Conservation (phyloP, 2,329 filamentous ascomycete species). For the Neurospora sp. region DNA sequence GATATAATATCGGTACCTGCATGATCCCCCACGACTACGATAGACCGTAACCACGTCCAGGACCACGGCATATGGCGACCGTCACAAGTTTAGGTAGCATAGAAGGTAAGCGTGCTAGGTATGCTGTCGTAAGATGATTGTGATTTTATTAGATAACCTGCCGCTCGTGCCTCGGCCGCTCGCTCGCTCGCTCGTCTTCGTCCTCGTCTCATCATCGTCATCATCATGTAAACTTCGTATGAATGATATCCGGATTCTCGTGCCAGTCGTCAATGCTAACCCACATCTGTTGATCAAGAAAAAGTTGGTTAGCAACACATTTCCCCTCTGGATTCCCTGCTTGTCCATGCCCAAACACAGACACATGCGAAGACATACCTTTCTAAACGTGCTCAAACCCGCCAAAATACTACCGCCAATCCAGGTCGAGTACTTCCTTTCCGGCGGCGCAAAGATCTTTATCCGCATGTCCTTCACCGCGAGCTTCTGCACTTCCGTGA, state of each 20-base stretch:
- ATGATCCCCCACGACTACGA: too few relatives aligned
- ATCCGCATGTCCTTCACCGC: constrained; percentile 99
- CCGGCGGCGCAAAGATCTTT: constrained; percentile 96
- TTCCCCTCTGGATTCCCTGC: background rate
- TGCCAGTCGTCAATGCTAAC: constrained; percentile 99
- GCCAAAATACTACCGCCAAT: constrained; percentile 96
- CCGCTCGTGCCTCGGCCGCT: background rate
- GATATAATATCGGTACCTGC: too few relatives aligned
- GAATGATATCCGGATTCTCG: constrained; percentile 97
- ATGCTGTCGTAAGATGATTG: too few relatives aligned
- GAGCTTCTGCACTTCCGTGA: constrained; percentile 84
- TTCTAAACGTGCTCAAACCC: constrained; percentile 94
- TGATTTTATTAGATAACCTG: background rate
- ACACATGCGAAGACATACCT: constrained; percentile 47
- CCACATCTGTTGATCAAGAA: constrained; percentile 67
- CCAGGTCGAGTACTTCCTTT: constrained; percentile 98
- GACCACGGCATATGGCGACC: too few relatives aligned
- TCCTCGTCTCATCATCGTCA: background rate
- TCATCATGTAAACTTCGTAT: constrained; percentile 83
- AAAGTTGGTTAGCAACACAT: background rate
- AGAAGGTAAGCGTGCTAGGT: too few relatives aligned
- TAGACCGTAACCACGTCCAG: too few relatives aligned
- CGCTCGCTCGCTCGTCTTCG: background rate
- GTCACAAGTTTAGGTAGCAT: too few relatives aligned
- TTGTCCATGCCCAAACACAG: background rate